phyloP scores from a whole-genome alignment of 495 filamentous ascomycete species.

The Xylaria venustula region DNA sequence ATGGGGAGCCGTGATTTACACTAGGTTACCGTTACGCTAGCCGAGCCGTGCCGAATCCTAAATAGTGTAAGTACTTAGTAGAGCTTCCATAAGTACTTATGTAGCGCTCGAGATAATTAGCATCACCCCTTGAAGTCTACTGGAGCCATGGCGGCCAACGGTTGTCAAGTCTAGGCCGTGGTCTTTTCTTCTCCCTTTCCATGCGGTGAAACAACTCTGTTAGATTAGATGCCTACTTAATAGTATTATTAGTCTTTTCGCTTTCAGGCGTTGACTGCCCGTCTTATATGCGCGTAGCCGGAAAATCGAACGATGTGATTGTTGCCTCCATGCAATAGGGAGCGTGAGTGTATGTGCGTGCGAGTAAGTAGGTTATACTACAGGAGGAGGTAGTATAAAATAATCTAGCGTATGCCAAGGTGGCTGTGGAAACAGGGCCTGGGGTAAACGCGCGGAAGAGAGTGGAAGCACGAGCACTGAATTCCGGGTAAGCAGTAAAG shows the following conservation, averaged over 20 bases:
- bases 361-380: no score
- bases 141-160: not conserved
- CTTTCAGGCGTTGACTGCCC: no score
- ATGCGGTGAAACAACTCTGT: not conserved
- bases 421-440: not conserved
- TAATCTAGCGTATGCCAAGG: not conserved
- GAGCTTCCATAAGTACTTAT: no score
- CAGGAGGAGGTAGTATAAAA: no score
- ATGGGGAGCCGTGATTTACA: not conserved
- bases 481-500: not conserved
- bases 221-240: no score
- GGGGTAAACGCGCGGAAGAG: constrained; percentile 11
- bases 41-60: constrained; percentile 10
- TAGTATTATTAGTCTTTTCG: no score
- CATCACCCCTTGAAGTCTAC: no score
- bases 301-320: not conserved
- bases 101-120: not conserved
- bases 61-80: not conserved
- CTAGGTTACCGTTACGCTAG: not conserved
- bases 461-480: not conserved
- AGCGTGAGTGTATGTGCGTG: not conserved
- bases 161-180: not conserved
- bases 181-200: not conserved
- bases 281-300: not conserved
- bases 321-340: not conserved